Evolutionary conservation across 768 basidiomycete species (phyloP), one percentile per base, ranked within the genome.

Genomic region (Lentinula guzmanii): DNA sequence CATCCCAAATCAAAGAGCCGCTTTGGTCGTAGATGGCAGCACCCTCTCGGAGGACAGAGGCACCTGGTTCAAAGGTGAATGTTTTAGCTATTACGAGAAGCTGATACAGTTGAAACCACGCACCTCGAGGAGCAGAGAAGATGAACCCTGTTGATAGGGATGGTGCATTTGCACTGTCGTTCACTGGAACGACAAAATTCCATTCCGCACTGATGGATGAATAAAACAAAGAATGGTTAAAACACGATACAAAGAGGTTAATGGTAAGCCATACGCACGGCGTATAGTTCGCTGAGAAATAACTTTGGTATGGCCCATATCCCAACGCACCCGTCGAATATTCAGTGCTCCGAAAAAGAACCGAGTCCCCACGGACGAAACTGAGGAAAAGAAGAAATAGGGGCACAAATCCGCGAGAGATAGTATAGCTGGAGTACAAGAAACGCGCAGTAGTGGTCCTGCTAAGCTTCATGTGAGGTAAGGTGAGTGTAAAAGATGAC

Each of bases 101-200:
- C 31, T 33, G 4, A 33, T 15, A 35, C 8, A 4, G 28, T 59
- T 9, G 34, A n/a, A 33, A 6, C n/a, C 5, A 45, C 31, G 45
- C 16, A 59, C 58, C 58, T 59, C 58, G 58, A 59, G 58, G 58
- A 18, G 58, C 43, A 46, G 48, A 24, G 24, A 59, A 59, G 10
- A 59, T 48, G 16, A 9, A 59, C 46, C 58, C 58, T 1, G 42
- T 16, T 24, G 56, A 31, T n/a, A 58, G n/a, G 1, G 39, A 28
- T 16, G 21, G 41, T 13, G 53, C 53, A 16, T 18, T n/a, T 9
- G 56, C 31, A 18, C 42, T 43, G 0, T 35, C 21, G 16, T 58
- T 58, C 1, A 58, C 56, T 8, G 56, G 56, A 24, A 58, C 45
- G 16, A 46, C 56, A 33, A 58, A 58, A 33, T 58, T 58, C 56